These are phyloP conservation scores for Diospyros kaki DNA, from an alignment of 148 eudicot species.

Conservation along the genomic window DNA sequence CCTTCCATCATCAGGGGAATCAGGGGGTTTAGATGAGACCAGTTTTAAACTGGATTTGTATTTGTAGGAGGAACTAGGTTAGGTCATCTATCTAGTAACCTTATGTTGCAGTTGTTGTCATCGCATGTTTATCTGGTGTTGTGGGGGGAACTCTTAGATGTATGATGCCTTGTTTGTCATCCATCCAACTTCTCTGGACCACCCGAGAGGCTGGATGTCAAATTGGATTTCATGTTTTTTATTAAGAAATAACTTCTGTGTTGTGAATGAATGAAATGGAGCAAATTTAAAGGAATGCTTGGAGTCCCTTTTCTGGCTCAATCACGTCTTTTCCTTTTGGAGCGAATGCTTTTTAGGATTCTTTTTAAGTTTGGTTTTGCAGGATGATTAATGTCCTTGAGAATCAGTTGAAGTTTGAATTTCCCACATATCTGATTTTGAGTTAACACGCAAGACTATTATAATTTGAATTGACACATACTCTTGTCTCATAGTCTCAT, in stretches of 20 bases:
- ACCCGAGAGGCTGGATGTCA: background rate
- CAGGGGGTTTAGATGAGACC: slow-evolving; percentile 3
- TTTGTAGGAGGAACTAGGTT: slow-evolving; percentile 18
- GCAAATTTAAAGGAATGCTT: background rate
- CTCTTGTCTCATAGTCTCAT: too few relatives aligned
- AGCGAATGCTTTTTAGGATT: too few relatives aligned
- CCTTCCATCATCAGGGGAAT: background rate
- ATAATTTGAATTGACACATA: too few relatives aligned
- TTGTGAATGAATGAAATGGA: background rate
- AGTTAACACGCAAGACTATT: too few relatives aligned
- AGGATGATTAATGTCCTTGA: too few relatives aligned
- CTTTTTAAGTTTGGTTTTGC: too few relatives aligned
- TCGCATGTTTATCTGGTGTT: slow-evolving; percentile 11
- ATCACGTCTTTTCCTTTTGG: too few relatives aligned
- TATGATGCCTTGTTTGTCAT: slow-evolving; percentile 13
- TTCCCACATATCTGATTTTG: too few relatives aligned
- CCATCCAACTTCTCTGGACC: slow-evolving; percentile 9
- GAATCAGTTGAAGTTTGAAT: too few relatives aligned
- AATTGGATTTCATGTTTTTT: background rate
- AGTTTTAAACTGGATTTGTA: background rate
- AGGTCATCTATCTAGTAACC: background rate
- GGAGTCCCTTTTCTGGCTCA: too few relatives aligned
- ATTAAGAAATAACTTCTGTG: background rate
- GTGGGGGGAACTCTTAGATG: slow-evolving; percentile 5
- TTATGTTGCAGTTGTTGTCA: background rate